A percentile compares a stretch with the other conserved stretches of the same genome.
Conservation (phyloP, 768 basidiomycete genomes). For the Psilocybe cubensis region DNA sequence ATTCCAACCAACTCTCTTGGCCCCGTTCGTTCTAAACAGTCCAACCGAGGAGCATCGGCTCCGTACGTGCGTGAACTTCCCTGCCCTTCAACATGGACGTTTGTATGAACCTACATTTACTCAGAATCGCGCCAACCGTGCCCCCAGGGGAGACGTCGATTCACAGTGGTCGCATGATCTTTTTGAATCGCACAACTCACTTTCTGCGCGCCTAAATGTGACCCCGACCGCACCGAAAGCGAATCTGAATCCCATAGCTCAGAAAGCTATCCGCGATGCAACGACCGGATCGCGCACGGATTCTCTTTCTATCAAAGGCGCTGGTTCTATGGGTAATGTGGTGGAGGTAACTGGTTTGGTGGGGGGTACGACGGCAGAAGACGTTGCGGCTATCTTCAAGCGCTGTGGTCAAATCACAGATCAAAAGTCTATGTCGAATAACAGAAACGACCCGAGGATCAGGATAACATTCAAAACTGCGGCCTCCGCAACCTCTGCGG, state of each 20-base stretch:
- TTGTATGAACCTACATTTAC: slow-evolving; percentile 24
- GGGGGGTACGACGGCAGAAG: slow-evolving; percentile 77
- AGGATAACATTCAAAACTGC: slow-evolving; percentile 74
- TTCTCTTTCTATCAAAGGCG: slow-evolving; percentile 70
- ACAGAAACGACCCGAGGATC: slow-evolving; percentile 53
- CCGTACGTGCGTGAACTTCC: slow-evolving; percentile 56
- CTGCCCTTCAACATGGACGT: slow-evolving; percentile 22
- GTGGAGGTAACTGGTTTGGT: slow-evolving; percentile 78
- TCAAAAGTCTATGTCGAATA: slow-evolving; percentile 39
- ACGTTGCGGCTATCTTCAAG: slow-evolving; percentile 86
- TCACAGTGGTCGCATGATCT: slow-evolving; percentile 75
- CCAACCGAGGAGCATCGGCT: slow-evolving; percentile 41
- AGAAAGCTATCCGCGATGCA: slow-evolving; percentile 69
- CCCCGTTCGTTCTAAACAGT: slow-evolving; percentile 48
- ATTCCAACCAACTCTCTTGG: slow-evolving; percentile 44
- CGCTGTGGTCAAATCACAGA: slow-evolving; percentile 71
- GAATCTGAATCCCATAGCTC: slow-evolving; percentile 51
- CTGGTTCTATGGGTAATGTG: slow-evolving; percentile 63
- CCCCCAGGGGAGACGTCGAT: slow-evolving; percentile 69
- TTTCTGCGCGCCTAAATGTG: slow-evolving; percentile 59
- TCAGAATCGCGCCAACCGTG: slow-evolving; percentile 54
- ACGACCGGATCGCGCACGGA: slow-evolving; percentile 34
- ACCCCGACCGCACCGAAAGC: slow-evolving; percentile 52
- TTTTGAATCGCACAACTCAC: slow-evolving; percentile 62
- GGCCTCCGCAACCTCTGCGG: slow-evolving; percentile 64